These are phyloP conservation scores for Alternaria hordeiaustralica DNA, from an alignment of 2,329 filamentous ascomycete species.

Conservation along the genomic window DNA sequence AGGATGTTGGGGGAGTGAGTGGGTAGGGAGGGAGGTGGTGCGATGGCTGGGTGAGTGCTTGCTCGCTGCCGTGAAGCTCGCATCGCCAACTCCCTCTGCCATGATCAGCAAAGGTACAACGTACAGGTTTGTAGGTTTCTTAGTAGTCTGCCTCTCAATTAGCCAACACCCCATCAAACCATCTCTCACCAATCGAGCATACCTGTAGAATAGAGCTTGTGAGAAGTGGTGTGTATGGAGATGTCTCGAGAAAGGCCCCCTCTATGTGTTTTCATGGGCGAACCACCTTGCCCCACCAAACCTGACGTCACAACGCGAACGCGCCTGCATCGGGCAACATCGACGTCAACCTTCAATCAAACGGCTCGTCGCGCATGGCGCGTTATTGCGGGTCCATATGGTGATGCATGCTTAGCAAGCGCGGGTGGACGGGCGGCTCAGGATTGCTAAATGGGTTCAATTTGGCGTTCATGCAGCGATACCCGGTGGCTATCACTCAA, in stretches of 20 bases:
- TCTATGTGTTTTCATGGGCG: slow-evolving; percentile 14
- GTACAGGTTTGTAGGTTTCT: neutral
- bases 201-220: slow-evolving; percentile 2
- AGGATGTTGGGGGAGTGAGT: neutral
- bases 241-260: slow-evolving; percentile 2
- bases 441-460: slow-evolving; percentile 2
- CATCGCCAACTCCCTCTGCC: neutral
- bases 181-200: neutral
- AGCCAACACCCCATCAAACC: neutral
- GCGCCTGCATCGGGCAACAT: slow-evolving; percentile 25
- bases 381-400: slow-evolving; percentile 1
- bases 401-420: slow-evolving; percentile 10
- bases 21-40: neutral
- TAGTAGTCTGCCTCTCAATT: neutral
- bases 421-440: neutral
- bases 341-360: slow-evolving; percentile 35
- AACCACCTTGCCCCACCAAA: slow-evolving; percentile 25
- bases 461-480: neutral
- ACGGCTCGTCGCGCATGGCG: neutral
- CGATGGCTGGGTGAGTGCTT: neutral
- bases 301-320: slow-evolving; percentile 32
- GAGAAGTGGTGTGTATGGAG: neutral
- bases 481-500: slow-evolving; percentile 10
- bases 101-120: neutral
- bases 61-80: neutral